Evolutionary conservation across 1,284 basidiomycete species (phyloP), one percentile per base, ranked within the genome.

Genomic region (Salmacisia buchloeana): DNA sequence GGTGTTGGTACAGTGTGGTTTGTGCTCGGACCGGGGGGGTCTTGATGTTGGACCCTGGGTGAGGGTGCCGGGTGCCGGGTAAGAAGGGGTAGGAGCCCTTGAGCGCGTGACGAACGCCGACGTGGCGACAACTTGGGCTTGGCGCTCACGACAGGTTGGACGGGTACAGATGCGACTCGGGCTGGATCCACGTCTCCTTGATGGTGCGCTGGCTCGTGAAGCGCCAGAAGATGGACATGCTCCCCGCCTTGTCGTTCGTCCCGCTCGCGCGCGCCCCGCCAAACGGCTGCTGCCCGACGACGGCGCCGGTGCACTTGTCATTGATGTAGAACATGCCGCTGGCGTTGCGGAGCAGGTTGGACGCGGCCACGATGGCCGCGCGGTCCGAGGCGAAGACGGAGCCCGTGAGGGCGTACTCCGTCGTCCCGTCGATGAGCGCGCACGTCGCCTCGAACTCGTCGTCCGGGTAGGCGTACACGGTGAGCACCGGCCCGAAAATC

Each of bases 231-330:
- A 97, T 90, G 73, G 85, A 86, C 71, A 93, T 88, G 69, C 89
- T 92, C 15, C 94, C 94, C 0, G 92, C 91, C 84, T 97, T 98
- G 83, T 98, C 96, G 83, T 97, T 97, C 69, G 96, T 98, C 33
- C 96, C 94, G 73, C 89, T 92, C 25, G 86, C 91, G 54, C 94
- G 86, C 5, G 88, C 91, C 63, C 94, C 96, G 62, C 94, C 94
- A 80, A 98, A 98, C 5, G 94, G 93, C 82, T 98, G 94, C 81
- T 97, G 93, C 29, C 79, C 79, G 6, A 80, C 79, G 46, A 79
- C 76, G 33, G 94, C 94, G 64, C 94, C 94, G 0, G 94, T 97
- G 82, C 91, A 94, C 72, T 82, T 82, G 70, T 78, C 76, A 72
- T 81, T 79, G 70, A 78, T 81, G 76, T 80, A 76, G 69, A 77